Evolutionary conservation across 345 rosid species (phyloP), one percentile per base, ranked within the genome.

Genomic region (Eucalyptus erythrocorys): DNA sequence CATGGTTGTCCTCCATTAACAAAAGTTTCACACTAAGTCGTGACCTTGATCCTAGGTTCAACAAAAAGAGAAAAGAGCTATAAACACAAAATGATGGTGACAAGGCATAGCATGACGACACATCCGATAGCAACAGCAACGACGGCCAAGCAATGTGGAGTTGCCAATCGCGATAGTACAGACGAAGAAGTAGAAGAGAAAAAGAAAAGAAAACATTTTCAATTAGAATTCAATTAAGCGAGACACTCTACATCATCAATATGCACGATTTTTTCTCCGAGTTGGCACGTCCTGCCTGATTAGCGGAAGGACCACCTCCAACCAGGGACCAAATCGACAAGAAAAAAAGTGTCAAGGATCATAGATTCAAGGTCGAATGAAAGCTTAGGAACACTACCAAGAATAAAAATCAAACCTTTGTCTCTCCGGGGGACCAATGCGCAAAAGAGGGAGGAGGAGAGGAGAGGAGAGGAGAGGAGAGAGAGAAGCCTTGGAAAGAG

Each of bases 81-180:
- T 51, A 51, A 51, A 51, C 8, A 51, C 26, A 21, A 8, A 51
- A 11, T 55, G 61, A 55, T 76, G 47, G 45, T 6, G 82, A 76
- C 0, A 0, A 40, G 47, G 82, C 47, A 37, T 0, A 1, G 2
- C 27, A 22, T 10, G 82, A 34, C 6, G 24, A 34, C 12, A 32
- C 24, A 17, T 22, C 2, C 1, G 79, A 32, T 2, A 6, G 19
- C 0, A 6, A n/a, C 81, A 7, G 21, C 6, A 59, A 15, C 15
- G 80, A 68, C 16, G 43, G 24, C 6, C 4, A 10, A 55, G 42
- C 6, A 5, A 2, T 8, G 42, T 8, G 13, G 22, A 34, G 80
- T 9, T 15, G 6, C 13, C 12, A 17, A 34, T 34, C 21, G 24
- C 10, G 17, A 66, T 15, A 11, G 6, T 16, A 32, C 2, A 11